Evolutionary conservation across 495 filamentous ascomycete species (phyloP).

Genomic region (Niebla homalea): DNA sequence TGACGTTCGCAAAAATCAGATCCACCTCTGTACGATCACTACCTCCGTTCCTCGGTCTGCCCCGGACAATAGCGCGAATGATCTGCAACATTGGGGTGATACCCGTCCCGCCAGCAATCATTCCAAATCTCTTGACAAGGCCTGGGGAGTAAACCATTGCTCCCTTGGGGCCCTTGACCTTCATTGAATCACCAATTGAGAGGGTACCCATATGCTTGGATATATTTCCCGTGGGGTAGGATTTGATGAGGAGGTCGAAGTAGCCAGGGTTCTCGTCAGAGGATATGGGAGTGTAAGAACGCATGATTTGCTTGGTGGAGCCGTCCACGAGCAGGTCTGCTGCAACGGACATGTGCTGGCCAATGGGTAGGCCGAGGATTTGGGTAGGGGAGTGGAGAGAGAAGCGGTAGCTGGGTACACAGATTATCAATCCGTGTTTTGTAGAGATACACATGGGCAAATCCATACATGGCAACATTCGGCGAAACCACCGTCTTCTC

Average conservation of each 20-base stretch:
- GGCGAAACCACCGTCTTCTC: slow-evolving; percentile 89
- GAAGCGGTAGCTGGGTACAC: slow-evolving; percentile 61
- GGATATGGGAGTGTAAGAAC: slow-evolving; percentile 93
- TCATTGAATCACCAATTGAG: slow-evolving; percentile 72
- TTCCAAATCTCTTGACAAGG: slow-evolving; percentile 87
- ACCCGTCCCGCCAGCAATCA: slow-evolving; percentile 95
- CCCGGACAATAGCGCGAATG: slow-evolving; percentile 76
- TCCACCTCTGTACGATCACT: slow-evolving; percentile 82
- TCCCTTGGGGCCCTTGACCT: slow-evolving; percentile 84
- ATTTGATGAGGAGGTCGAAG: slow-evolving; percentile 95
- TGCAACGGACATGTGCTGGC: slow-evolving; percentile 93
- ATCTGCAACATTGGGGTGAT: slow-evolving; percentile 98
- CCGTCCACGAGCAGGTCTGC: slow-evolving; percentile 52
- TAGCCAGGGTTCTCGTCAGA: slow-evolving; percentile 84
- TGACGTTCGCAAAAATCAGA: slow-evolving; percentile 93
- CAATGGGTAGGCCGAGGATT: slow-evolving; percentile 92
- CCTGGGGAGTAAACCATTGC: slow-evolving; percentile 94
- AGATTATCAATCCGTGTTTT: not conserved
- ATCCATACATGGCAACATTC: slow-evolving; percentile 68
- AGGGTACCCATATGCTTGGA: slow-evolving; percentile 76
- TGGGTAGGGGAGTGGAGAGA: slow-evolving; percentile 57
- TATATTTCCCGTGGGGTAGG: slow-evolving; percentile 94
- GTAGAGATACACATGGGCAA: not conserved
- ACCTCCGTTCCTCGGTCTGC: slow-evolving; percentile 49
- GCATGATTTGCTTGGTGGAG: slow-evolving; percentile 73